A percentile compares a stretch with the other conserved stretches of the same genome.
These are phyloP conservation scores for Fennellomyces sp. DNA, from an alignment of 371 early-diverging fungal species.

Conservation along the genomic window DNA sequence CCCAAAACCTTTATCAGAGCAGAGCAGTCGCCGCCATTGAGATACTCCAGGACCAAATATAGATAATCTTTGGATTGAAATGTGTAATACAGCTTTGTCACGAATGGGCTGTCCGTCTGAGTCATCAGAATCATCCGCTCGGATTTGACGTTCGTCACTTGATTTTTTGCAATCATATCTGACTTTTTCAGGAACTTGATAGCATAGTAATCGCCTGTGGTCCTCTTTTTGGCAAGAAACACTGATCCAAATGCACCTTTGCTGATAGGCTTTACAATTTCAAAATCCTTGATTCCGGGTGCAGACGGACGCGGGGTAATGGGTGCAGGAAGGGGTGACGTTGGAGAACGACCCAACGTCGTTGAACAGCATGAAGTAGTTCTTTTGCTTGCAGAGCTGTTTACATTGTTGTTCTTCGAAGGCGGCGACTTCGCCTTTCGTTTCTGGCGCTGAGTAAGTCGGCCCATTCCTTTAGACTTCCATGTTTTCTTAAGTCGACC, in stretches of 20 bases:
- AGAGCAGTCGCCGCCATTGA: slow-evolving; percentile 96
- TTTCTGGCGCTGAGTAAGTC: slow-evolving; percentile 5
- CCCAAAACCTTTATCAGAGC: slow-evolving; percentile 89
- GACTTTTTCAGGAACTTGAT: slow-evolving; percentile 90
- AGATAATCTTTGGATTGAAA: slow-evolving; percentile 93
- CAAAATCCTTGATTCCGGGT: slow-evolving; percentile 88
- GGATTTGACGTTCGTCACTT: slow-evolving; percentile 88
- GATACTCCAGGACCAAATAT: slow-evolving; percentile 95
- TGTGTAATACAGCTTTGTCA: slow-evolving; percentile 90
- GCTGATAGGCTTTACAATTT: slow-evolving; percentile 90
- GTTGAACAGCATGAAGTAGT: neutral
- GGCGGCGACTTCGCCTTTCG: neutral
- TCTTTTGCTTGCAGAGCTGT: neutral
- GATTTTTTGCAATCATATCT: slow-evolving; percentile 93
- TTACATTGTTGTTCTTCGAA: neutral
- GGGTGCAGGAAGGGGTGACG: slow-evolving; percentile 50
- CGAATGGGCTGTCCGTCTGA: slow-evolving; percentile 90
- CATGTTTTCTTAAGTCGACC: slow-evolving; percentile 23
- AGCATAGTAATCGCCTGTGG: slow-evolving; percentile 88
- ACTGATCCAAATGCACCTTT: slow-evolving; percentile 94
- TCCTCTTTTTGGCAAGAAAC: slow-evolving; percentile 81
- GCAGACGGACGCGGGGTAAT: slow-evolving; percentile 45
- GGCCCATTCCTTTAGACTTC: slow-evolving; percentile 6
- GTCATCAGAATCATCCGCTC: slow-evolving; percentile 86
- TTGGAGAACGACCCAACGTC: slow-evolving; percentile 23